Evolutionary conservation across 441 rosid genomes (phyloP).

Genomic region (Eutrema salsugineum): DNA sequence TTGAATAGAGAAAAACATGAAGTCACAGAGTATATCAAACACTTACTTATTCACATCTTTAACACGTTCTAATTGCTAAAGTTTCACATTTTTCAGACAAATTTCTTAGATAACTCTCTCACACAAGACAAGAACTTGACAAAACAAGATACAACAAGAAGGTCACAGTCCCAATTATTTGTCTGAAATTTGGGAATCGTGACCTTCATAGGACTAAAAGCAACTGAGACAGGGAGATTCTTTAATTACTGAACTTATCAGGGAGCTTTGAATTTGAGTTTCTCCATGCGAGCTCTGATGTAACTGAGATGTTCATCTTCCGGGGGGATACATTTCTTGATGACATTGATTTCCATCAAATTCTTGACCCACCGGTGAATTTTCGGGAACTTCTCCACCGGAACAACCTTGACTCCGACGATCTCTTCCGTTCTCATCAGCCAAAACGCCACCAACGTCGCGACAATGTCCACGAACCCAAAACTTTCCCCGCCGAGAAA

Average conservation of each 20-base stretch:
- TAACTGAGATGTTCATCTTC: constrained; percentile 34
- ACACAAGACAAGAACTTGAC: neutral
- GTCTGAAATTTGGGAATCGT: neutral
- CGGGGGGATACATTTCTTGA: constrained; percentile 38
- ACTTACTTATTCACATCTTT: neutral
- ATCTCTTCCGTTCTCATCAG: constrained; percentile 23
- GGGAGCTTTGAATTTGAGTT: neutral
- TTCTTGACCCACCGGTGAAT: constrained; percentile 36
- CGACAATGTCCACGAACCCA: constrained; percentile 43
- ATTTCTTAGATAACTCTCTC: neutral
- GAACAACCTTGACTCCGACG: constrained; percentile 7
- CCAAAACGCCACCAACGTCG: constrained; percentile 30
- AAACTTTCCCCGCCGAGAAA: constrained; percentile 36
- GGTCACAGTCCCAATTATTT: neutral
- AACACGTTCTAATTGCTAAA: neutral
- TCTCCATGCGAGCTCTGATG: constrained; percentile 22
- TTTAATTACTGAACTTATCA: neutral
- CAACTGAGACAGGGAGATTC: neutral
- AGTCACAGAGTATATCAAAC: neutral
- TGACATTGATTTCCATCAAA: constrained; percentile 24
- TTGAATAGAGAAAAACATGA: neutral
- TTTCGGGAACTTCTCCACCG: constrained; percentile 34
- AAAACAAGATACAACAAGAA: neutral
- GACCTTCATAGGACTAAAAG: neutral
- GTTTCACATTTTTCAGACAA: neutral